These are phyloP conservation scores for Microbotryum saponariae DNA, from an alignment of 1,284 basidiomycete species.

Conservation along the genomic window DNA sequence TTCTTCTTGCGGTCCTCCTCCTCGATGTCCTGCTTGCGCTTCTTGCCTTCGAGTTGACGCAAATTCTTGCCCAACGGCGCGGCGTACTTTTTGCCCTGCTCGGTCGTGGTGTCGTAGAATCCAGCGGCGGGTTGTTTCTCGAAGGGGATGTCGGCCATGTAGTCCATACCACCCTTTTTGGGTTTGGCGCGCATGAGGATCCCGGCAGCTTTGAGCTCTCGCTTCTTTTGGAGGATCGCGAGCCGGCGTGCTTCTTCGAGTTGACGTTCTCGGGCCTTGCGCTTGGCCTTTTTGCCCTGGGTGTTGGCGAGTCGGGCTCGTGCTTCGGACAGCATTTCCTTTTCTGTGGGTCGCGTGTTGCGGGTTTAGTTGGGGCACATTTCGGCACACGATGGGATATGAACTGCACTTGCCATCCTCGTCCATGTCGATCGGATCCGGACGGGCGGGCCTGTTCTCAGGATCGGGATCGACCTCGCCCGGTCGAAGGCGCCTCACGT, in stretches of 20 bases:
- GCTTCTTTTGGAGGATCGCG: slow-evolving; percentile 94
- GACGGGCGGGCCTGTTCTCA: slow-evolving; percentile 93
- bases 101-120: slow-evolving; percentile 95
- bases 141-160: slow-evolving; percentile 97
- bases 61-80: slow-evolving; percentile 89
- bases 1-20: slow-evolving; percentile 78
- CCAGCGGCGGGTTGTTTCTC: slow-evolving; percentile 92
- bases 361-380: not conserved
- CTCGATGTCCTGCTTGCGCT: slow-evolving; percentile 84
- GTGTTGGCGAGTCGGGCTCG: slow-evolving; percentile 97
- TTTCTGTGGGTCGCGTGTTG: slow-evolving; percentile 53
- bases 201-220: slow-evolving; percentile 94
- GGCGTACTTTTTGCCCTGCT: slow-evolving; percentile 75
- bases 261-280: slow-evolving; percentile 93
- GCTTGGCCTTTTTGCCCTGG: slow-evolving; percentile 98
- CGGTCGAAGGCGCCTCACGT: slow-evolving; percentile 77
- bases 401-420: slow-evolving; percentile 62
- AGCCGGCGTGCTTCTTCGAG: slow-evolving; percentile 90
- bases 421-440: slow-evolving; percentile 99
- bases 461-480: slow-evolving; percentile 99
- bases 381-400: not conserved
- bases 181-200: slow-evolving; percentile 77
- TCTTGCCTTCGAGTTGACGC: slow-evolving; percentile 71
- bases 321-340: slow-evolving; percentile 99
- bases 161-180: slow-evolving; percentile 97